Evolutionary conservation across 2,329 filamentous ascomycete species (phyloP).

Genomic region (Clonostachys byssicola): DNA sequence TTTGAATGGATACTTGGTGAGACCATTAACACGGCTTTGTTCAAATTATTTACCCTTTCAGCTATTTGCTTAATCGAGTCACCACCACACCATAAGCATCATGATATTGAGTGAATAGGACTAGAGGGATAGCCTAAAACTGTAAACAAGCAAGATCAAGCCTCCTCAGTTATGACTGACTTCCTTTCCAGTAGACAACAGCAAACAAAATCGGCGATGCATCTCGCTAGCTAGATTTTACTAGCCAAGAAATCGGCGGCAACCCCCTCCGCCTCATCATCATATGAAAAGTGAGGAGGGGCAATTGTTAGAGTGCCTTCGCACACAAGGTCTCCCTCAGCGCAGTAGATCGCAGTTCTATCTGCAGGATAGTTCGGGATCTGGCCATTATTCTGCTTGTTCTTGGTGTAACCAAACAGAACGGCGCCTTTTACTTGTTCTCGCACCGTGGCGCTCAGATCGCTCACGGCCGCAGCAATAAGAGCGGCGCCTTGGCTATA

Average conservation of each 20-base stretch:
- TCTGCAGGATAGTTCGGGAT: conserved; percentile 29
- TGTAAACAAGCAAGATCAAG: too few relatives aligned
- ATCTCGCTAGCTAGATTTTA: background rate
- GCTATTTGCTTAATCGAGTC: too few relatives aligned
- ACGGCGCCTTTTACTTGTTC: conserved; percentile 28
- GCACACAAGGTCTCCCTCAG: conserved; percentile 27
- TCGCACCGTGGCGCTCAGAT: conserved; percentile 18
- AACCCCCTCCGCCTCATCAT: conserved; percentile 4
- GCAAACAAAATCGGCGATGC: too few relatives aligned
- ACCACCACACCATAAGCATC: too few relatives aligned
- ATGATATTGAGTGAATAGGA: too few relatives aligned
- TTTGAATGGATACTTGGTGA: too few relatives aligned
- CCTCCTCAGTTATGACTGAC: too few relatives aligned
- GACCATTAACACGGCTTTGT: too few relatives aligned
- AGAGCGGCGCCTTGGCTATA: conserved; percentile 35
- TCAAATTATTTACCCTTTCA: too few relatives aligned
- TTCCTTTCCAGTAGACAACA: too few relatives aligned
- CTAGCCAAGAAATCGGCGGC: conserved; percentile 1
- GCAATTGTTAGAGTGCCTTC: conserved; percentile 25
- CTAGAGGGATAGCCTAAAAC: too few relatives aligned
- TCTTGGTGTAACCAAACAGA: conserved; percentile 36
- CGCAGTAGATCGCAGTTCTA: conserved; percentile 30
- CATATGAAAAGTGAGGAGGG: conserved; percentile 24
- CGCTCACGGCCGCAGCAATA: conserved; percentile 27
- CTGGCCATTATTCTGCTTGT: conserved; percentile 29